phyloP scores from a whole-genome alignment of 2,329 filamentous ascomycete species.

The Fusarium clavum region DNA sequence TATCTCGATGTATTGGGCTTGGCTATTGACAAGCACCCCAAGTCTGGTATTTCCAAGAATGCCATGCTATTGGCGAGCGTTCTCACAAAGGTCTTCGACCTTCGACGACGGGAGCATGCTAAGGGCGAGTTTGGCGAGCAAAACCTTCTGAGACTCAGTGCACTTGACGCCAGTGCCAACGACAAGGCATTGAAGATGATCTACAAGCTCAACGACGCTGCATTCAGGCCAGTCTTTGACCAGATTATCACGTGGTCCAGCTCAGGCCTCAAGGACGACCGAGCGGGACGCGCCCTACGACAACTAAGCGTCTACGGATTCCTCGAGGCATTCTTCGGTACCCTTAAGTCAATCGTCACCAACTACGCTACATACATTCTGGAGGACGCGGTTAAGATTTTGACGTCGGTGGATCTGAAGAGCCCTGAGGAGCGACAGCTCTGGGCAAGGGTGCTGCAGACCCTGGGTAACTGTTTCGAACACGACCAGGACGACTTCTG shows the following conservation, averaged over 20 bases:
- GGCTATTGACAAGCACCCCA: slow-evolving; percentile 81
- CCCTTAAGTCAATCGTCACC: slow-evolving; percentile 93
- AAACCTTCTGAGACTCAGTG: slow-evolving; percentile 60
- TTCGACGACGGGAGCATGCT: slow-evolving; percentile 68
- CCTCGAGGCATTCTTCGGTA: slow-evolving; percentile 81
- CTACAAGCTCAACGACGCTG: slow-evolving; percentile 94
- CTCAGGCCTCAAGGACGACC: slow-evolving; percentile 70
- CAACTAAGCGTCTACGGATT: slow-evolving; percentile 85
- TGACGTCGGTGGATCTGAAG: slow-evolving; percentile 64
- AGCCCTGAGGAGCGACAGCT: slow-evolving; percentile 66
- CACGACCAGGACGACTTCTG: slow-evolving; percentile 96
- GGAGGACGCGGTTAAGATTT: slow-evolving; percentile 76
- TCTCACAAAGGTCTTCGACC: slow-evolving; percentile 70
- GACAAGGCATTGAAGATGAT: slow-evolving; percentile 87
- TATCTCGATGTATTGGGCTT: slow-evolving; percentile 76
- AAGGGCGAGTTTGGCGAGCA: slow-evolving; percentile 61
- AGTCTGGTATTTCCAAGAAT: slow-evolving; percentile 82
- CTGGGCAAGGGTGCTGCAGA: slow-evolving; percentile 76
- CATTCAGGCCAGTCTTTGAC: slow-evolving; percentile 91
- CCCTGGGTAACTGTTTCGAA: slow-evolving; percentile 80
- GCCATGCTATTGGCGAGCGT: slow-evolving; percentile 75
- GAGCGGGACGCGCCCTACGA: slow-evolving; percentile 67
- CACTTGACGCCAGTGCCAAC: slow-evolving; percentile 74
- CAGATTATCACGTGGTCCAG: slow-evolving; percentile 86
- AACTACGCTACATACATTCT: slow-evolving; percentile 88